Evolutionary conservation across 2,329 filamentous ascomycete species (phyloP).

Genomic region (Diatrype stigma): DNA sequence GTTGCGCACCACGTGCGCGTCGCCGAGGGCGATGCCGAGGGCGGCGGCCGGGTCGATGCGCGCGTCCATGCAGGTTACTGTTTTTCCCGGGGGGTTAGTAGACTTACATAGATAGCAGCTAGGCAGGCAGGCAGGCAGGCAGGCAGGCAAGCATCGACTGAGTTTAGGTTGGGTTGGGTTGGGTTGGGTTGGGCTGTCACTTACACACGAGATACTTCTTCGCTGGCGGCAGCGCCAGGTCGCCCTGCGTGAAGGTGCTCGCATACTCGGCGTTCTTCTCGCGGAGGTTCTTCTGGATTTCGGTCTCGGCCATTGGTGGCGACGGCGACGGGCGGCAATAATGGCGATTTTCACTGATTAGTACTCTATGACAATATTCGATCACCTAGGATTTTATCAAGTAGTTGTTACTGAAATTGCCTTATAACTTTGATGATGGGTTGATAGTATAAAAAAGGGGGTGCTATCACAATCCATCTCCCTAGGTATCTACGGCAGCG

Average conservation of each 20-base stretch:
- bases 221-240: conserved; percentile 63
- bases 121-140: background rate
- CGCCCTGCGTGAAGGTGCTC: conserved; percentile 58
- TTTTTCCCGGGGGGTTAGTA: background rate
- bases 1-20: conserved; percentile 76
- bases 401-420: too few relatives aligned
- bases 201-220: conserved; percentile 64
- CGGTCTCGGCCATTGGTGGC: conserved; percentile 17
- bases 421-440: too few relatives aligned
- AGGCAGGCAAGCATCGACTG: conserved; percentile 17
- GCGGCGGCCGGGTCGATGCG: conserved; percentile 64
- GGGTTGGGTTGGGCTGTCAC: conserved; percentile 11
- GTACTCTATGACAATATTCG: too few relatives aligned
- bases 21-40: conserved; percentile 67
- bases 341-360: too few relatives aligned
- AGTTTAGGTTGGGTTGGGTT: background rate
- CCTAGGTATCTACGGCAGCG: too few relatives aligned
- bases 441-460: too few relatives aligned
- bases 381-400: too few relatives aligned
- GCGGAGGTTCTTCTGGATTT: conserved; percentile 51
- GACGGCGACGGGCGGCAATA: too few relatives aligned
- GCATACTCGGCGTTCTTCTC: conserved; percentile 55
- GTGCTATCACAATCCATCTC: too few relatives aligned
- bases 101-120: background rate
- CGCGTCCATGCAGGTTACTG: conserved; percentile 82